Base-by-base conservation (phyloP, 2,329 filamentous ascomycete species). In the Sporothrix dimorphospora region DNA sequence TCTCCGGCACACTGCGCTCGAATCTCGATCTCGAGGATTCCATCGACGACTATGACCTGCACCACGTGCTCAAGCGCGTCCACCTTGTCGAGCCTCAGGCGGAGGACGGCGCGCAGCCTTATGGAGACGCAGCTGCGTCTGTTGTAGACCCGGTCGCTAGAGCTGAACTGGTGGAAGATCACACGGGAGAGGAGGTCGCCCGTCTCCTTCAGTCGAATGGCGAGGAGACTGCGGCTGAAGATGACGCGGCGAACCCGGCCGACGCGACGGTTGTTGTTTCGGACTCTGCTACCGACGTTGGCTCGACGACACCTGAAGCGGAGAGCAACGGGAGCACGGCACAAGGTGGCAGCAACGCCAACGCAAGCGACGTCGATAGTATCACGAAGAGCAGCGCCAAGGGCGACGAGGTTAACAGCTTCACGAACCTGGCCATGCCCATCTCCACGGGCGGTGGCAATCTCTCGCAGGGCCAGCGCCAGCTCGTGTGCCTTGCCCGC, bases 1-100 rank as follows among this genome's bases (percentile, higher is more conserved):
- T 91, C 82, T 86, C 86, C 69, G 89, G 89, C 61, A 91, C 89
- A 1, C 85, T 91, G 68, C 83, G 89, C 59, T 86, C 83, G 66
- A 91, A 91, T 73, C 81, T 91, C 4, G 89, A 91, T 75, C 88
- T 89, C 1, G 90, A 91, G 79, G 83, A 84, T 74, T 83, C 87
- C 74, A 86, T 89, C 75, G 86, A 84, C 0, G 89, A 91, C 76
- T 81, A 89, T n/a, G 86, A 88, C 71, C 82, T 91, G 14, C 89
- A 87, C 83, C 82, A 83, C 12, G 87, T 87, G 0, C 81, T 91
- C 0, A 84, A 87, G 21, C 87, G 90, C 73, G 87, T 89, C 1
- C 88, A 90, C 78, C 82, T 91, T 1, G 85, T 90, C 4, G 81
- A 81, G 49, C 78, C 78, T 1, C 83, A 87, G 11, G 80, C 81